A percentile compares a stretch with the other conserved stretches of the same genome.
Conservation (phyloP, 129 eudicot genomes). For the Erigeron canadensis region DNA sequence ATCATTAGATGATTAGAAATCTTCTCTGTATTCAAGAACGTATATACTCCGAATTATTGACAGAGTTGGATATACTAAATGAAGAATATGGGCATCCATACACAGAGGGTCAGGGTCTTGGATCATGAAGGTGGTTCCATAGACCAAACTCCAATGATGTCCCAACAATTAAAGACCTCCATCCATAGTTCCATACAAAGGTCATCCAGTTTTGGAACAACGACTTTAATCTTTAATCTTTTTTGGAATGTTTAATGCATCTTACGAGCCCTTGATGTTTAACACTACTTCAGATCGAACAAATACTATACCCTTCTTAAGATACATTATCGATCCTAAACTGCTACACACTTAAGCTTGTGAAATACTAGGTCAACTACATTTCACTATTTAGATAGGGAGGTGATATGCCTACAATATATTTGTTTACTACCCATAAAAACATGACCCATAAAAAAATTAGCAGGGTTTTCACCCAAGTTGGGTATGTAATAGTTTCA, state of each 20-base stretch:
- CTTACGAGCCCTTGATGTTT: not conserved
- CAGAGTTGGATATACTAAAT: not conserved
- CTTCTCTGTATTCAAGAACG: no score
- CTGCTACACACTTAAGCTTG: not conserved
- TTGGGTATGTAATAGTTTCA: no score
- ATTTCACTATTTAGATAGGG: not conserved
- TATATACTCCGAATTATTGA: not conserved
- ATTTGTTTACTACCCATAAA: not conserved
- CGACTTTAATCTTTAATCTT: not conserved
- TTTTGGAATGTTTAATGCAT: not conserved
- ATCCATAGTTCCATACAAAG: no score
- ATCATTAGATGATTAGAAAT: no score
- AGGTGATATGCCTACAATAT: not conserved
- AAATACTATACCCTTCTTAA: not conserved
- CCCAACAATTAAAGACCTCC: not conserved
- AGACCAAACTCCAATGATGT: no score
- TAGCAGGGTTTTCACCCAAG: no score
- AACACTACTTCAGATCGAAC: not conserved
- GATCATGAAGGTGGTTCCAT: not conserved
- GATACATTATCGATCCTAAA: constrained; percentile 1
- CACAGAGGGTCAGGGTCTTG: not conserved
- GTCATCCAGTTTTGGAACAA: not conserved
- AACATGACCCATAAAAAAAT: no score
- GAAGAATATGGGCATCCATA: not conserved
- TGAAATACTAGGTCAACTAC: constrained; percentile 1